Evolutionary conservation across 257 asterid genomes (phyloP).

Genomic region (Solanum lycopersicoides): DNA sequence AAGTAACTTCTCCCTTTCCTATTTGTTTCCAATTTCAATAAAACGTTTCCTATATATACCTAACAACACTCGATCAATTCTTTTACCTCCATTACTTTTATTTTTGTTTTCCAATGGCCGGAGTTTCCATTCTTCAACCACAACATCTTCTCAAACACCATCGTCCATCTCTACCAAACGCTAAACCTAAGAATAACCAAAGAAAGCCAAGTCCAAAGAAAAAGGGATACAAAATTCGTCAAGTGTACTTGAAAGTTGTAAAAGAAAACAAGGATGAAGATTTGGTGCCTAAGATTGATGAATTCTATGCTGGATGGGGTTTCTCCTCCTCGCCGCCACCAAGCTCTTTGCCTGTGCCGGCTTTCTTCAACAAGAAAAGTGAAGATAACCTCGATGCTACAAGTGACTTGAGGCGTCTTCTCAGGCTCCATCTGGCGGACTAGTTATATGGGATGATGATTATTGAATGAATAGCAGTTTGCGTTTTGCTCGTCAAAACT

Average conservation of each 20-base stretch:
- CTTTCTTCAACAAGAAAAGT: slow-evolving; percentile 14
- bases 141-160: slow-evolving; percentile 8
- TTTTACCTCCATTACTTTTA: not conserved
- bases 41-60: too few relatives aligned
- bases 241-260: too few relatives aligned
- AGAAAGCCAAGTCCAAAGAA: slow-evolving; percentile 10
- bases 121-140: slow-evolving; percentile 20
- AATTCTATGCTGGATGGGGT: slow-evolving; percentile 19
- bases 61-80: too few relatives aligned
- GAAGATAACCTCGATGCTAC: not conserved
- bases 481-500: not conserved
- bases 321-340: slow-evolving; percentile 17
- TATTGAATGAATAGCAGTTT: not conserved
- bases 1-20: too few relatives aligned
- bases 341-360: slow-evolving; percentile 16
- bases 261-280: too few relatives aligned
- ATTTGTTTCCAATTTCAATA: too few relatives aligned
- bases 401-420: slow-evolving; percentile 13
- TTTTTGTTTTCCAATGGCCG: slow-evolving; percentile 8
- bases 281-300: not conserved
- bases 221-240: not conserved
- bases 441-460: not conserved
- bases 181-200: not conserved
- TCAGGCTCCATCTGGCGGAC: slow-evolving; percentile 14
- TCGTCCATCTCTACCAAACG: not conserved